A percentile compares a stretch with the other conserved stretches of the same genome.
Conservation (phyloP, 2,329 filamentous ascomycete species). For the Colletotrichum eleusines region DNA sequence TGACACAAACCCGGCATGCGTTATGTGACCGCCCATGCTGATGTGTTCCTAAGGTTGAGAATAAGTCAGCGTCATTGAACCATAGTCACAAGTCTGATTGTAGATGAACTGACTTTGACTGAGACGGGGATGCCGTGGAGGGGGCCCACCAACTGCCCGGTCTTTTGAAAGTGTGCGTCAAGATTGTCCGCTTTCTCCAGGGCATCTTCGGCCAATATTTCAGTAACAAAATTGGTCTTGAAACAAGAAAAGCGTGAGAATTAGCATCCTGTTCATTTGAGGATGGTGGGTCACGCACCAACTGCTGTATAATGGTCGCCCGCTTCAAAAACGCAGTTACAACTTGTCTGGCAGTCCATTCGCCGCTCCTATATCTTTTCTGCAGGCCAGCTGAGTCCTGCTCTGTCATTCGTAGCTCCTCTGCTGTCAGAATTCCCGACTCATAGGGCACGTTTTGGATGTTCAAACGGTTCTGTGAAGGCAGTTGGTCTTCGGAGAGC, state of each 20-base stretch:
- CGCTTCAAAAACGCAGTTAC: constrained; percentile 42
- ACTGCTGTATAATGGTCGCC: constrained; percentile 23
- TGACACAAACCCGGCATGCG: constrained; percentile 71
- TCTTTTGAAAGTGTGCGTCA: constrained; percentile 61
- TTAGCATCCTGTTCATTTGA: background rate
- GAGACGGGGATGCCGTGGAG: constrained; percentile 75
- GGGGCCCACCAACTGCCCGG: constrained; percentile 66
- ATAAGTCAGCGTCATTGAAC: background rate
- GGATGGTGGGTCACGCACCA: background rate
- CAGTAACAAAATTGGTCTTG: constrained; percentile 62
- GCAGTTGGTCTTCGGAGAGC: constrained; percentile 64
- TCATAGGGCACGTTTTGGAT: constrained; percentile 66
- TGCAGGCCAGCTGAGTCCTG: constrained; percentile 44
- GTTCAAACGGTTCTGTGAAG: constrained; percentile 64
- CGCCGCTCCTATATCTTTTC: constrained; percentile 5
- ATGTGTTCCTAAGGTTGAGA: constrained; percentile 5
- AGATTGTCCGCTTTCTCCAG: constrained; percentile 59
- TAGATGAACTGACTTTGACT: constrained; percentile 77
- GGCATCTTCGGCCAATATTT: constrained; percentile 67
- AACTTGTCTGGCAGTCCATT: constrained; percentile 50
- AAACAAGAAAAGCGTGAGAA: too few relatives aligned
- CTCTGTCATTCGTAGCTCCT: constrained; percentile 55
- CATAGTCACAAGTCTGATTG: accelerated
- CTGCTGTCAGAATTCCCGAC: constrained; percentile 69
- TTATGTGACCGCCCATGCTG: constrained; percentile 63